A percentile compares a stretch with the other conserved stretches of the same genome.
phyloP scores from a whole-genome alignment of 768 basidiomycete species.

The Lentinula guzmanii region DNA sequence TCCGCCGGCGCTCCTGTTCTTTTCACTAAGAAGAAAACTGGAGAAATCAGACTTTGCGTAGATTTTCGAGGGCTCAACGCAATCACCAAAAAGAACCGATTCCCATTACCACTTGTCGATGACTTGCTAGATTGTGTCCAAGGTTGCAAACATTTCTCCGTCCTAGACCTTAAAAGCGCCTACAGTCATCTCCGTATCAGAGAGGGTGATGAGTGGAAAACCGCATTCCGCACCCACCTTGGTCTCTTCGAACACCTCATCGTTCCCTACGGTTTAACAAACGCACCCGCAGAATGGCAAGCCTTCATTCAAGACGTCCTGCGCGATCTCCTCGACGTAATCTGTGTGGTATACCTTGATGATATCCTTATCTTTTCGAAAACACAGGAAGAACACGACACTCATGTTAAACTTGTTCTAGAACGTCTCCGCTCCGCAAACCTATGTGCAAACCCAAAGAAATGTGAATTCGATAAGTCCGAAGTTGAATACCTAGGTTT shows the following conservation, averaged over 20 bases:
- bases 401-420: conserved; percentile 14
- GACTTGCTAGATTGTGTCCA: too few relatives aligned
- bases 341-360: conserved; percentile 16
- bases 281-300: conserved; percentile 29
- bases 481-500: background rate
- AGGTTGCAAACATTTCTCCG: too few relatives aligned
- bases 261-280: conserved; percentile 32
- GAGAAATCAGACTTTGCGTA: too few relatives aligned
- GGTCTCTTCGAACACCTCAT: conserved; percentile 32
- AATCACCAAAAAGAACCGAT: too few relatives aligned
- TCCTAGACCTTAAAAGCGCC: too few relatives aligned
- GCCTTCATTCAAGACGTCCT: conserved; percentile 37
- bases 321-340: conserved; percentile 18
- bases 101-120: too few relatives aligned
- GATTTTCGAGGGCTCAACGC: too few relatives aligned
- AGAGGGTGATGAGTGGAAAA: conserved; percentile 36
- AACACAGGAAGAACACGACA: conserved; percentile 14
- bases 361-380: conserved; percentile 34
- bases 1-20: too few relatives aligned
- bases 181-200: too few relatives aligned
- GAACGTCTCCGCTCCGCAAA: conserved; percentile 16
- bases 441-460: conserved; percentile 27
- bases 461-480: conserved; percentile 23
- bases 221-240: conserved; percentile 26
- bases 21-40: too few relatives aligned